Percentiles rank a stretch among this genome's conserved stretches.
These are phyloP conservation scores for Trichoderma breve DNA, from an alignment of 2,329 filamentous ascomycete genomes.

Conservation along the genomic window DNA sequence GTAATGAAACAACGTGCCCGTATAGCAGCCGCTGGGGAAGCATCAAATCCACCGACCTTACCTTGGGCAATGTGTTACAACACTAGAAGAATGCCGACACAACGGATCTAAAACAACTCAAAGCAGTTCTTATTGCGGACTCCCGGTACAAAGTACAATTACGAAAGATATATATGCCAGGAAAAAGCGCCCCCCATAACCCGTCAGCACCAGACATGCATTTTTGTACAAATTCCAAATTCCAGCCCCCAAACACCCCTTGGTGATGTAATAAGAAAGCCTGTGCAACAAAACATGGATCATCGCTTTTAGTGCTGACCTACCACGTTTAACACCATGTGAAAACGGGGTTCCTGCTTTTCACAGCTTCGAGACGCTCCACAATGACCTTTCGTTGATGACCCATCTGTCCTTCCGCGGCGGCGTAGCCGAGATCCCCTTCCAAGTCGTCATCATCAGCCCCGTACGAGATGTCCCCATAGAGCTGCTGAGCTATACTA, in stretches of 20 bases:
- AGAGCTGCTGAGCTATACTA: constrained; percentile 53
- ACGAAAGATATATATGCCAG: not conserved
- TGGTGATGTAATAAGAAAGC: not conserved
- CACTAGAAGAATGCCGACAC: not conserved
- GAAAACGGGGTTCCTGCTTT: constrained; percentile 92
- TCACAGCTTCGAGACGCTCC: constrained; percentile 91
- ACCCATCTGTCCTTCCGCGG: constrained; percentile 89
- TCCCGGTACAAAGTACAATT: not conserved
- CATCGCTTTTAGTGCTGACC: constrained; percentile 10
- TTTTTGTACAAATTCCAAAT: constrained; percentile 1
- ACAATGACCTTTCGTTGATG: constrained; percentile 94
- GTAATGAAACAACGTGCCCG: not conserved
- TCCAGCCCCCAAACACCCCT: not conserved
- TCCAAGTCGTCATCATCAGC: constrained; percentile 74
- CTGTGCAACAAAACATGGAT: not conserved
- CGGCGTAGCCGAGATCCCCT: constrained; percentile 91
- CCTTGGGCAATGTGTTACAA: not conserved
- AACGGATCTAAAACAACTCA: not conserved
- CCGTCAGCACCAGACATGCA: constrained; percentile 4
- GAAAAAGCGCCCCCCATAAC: not conserved
- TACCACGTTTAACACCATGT: constrained; percentile 75
- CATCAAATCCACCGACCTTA: not conserved
- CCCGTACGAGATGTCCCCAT: constrained; percentile 36
- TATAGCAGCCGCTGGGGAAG: not conserved
- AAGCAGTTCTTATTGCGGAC: not conserved